These are phyloP conservation scores for Cladosporium colombiae DNA, from an alignment of 2,329 filamentous ascomycete genomes.

Conservation along the genomic window DNA sequence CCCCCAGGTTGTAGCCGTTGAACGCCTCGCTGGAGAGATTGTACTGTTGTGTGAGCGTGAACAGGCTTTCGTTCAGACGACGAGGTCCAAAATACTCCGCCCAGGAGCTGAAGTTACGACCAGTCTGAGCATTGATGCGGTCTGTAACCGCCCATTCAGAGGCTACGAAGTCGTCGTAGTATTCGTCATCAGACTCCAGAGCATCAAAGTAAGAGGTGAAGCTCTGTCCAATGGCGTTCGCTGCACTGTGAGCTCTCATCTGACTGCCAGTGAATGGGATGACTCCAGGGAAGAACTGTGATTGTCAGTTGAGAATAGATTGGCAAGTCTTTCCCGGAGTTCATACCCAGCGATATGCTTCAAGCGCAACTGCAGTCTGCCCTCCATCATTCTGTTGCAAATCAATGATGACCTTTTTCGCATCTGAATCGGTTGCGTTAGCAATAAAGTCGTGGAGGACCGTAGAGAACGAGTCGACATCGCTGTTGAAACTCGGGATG, in stretches of 20 bases:
- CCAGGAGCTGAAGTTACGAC: slow-evolving; percentile 34
- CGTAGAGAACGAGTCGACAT: slow-evolving; percentile 10
- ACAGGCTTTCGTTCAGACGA: slow-evolving; percentile 41
- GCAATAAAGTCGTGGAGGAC: slow-evolving; percentile 35
- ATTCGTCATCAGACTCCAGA: slow-evolving; percentile 32
- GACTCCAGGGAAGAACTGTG: slow-evolving; percentile 53
- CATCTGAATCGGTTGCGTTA: slow-evolving; percentile 43
- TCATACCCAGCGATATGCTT: slow-evolving; percentile 36
- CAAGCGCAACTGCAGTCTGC: slow-evolving; percentile 28
- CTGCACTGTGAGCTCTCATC: slow-evolving; percentile 40
- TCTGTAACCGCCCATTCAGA: slow-evolving; percentile 33
- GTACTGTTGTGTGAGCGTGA: slow-evolving; percentile 40
- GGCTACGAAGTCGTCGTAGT: slow-evolving; percentile 46
- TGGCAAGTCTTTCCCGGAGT: not conserved
- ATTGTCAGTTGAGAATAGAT: slow-evolving; percentile 43
- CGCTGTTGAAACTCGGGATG: slow-evolving; percentile 42
- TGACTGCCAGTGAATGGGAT: slow-evolving; percentile 27
- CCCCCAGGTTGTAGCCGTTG: slow-evolving; percentile 29
- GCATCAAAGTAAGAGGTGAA: slow-evolving; percentile 31
- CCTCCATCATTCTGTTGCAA: slow-evolving; percentile 64
- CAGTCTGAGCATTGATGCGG: slow-evolving; percentile 28
- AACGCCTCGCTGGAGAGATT: slow-evolving; percentile 45
- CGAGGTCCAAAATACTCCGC: slow-evolving; percentile 33
- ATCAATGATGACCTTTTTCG: slow-evolving; percentile 66
- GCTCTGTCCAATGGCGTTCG: slow-evolving; percentile 47